Percentiles rank a stretch among this genome's conserved stretches.
These are phyloP conservation scores for Triticum aestivum DNA, from an alignment of 176 grass and related monocot genomes.

Conservation along the genomic window IWGSC_CS_RefSeq_v2.1 NC_057810.1:473845547-473846046, in stretches of 20 bases:
- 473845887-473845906: not conserved
- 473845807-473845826: not conserved
- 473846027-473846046: not conserved
- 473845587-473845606: not conserved
- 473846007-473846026: not conserved
- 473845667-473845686: not conserved
- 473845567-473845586: not conserved
- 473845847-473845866: not conserved
- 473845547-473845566: not conserved
- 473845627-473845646: not conserved
- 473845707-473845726: not conserved
- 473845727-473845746: not conserved
- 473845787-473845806: not conserved
- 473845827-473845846: not conserved
- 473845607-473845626: not conserved
- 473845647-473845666: not conserved
- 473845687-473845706: not conserved
- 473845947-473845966: not conserved
- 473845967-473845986: not conserved
- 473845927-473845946: not conserved
- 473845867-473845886: not conserved
- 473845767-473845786: not conserved
- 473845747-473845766: not conserved
- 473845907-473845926: constrained; percentile 18
- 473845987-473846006: too few species aligned